phyloP scores from a whole-genome alignment of 768 basidiomycete genomes.

The Termitomyces sp. region DNA sequence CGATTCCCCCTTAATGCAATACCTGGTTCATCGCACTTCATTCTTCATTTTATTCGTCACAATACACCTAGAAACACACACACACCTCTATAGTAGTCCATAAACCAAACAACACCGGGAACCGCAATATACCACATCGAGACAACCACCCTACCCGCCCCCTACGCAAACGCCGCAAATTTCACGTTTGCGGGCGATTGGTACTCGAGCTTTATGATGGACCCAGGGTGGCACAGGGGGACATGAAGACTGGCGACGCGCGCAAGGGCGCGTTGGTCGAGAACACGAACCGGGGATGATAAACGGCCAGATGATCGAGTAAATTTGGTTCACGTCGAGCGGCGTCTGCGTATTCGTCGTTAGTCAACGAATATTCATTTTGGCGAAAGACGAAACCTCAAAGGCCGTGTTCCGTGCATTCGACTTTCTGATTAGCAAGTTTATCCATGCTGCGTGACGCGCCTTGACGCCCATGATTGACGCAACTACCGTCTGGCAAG shows the following conservation, averaged over 20 bases:
- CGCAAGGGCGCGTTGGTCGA: conserved; percentile 39
- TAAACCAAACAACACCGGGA: conserved; percentile 41
- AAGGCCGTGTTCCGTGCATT: conserved; percentile 26
- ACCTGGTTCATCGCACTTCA: too few relatives aligned
- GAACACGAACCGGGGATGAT: conserved; percentile 44
- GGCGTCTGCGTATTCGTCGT: conserved; percentile 25
- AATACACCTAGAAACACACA: not conserved
- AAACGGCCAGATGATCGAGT: conserved; percentile 35
- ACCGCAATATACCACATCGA: conserved; percentile 43
- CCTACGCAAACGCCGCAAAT: conserved; percentile 46
- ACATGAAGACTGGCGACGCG: conserved; percentile 34
- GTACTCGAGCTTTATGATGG: conserved; percentile 20
- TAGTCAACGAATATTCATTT: too few relatives aligned
- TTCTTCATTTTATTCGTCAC: too few relatives aligned
- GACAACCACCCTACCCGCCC: conserved; percentile 35
- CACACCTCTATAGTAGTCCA: not conserved
- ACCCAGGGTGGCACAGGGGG: conserved; percentile 12
- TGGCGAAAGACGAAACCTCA: conserved; percentile 31
- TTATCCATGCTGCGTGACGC: conserved; percentile 61
- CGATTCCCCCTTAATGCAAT: conserved; percentile 72
- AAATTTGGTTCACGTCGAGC: conserved; percentile 33
- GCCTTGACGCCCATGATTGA: conserved; percentile 58
- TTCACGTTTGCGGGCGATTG: conserved; percentile 3
- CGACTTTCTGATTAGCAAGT: conserved; percentile 32
- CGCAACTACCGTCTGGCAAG: conserved; percentile 47